Evolutionary conservation across 805 yeast species (phyloP).

Genomic region (Zygotorulaspora danielsina): DNA sequence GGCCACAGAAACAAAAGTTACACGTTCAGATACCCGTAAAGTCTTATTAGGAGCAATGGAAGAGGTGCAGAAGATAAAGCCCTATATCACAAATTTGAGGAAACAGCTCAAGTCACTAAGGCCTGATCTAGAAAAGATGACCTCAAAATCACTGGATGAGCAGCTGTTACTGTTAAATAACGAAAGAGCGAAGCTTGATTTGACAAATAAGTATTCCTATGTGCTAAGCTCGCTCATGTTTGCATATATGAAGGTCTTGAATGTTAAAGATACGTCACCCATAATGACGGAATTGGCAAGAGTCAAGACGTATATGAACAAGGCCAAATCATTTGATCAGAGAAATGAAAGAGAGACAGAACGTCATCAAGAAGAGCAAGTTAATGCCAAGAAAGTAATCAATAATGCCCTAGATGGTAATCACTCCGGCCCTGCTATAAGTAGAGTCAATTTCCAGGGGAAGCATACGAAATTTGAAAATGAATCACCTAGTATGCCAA

Average conservation of each 20-base stretch:
- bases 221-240: slow-evolving; percentile 31
- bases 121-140: slow-evolving; percentile 20
- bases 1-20: not conserved
- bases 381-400: slow-evolving; percentile 46
- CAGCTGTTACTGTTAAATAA: slow-evolving; percentile 21
- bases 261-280: slow-evolving; percentile 35
- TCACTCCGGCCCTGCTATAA: slow-evolving; percentile 46
- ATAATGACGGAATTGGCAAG: slow-evolving; percentile 63
- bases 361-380: slow-evolving; percentile 34
- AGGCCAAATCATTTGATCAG: slow-evolving; percentile 37
- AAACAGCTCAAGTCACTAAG: slow-evolving; percentile 21
- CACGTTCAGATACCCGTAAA: no score
- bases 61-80: slow-evolving; percentile 29
- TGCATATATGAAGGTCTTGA: slow-evolving; percentile 27
- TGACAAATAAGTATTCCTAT: slow-evolving; percentile 29
- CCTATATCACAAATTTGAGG: slow-evolving; percentile 26
- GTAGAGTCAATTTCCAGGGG: slow-evolving; percentile 48
- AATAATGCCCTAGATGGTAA: slow-evolving; percentile 42
- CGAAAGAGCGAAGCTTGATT: slow-evolving; percentile 24
- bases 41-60: no score
- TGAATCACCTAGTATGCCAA: slow-evolving; percentile 9
- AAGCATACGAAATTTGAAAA: slow-evolving; percentile 49
- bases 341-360: slow-evolving; percentile 24
- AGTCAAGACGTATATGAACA: slow-evolving; percentile 63
- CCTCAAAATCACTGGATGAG: slow-evolving; percentile 29